Conservation (phyloP, 1,284 basidiomycete genomes). For the Cerioporus squamosus region DNA sequence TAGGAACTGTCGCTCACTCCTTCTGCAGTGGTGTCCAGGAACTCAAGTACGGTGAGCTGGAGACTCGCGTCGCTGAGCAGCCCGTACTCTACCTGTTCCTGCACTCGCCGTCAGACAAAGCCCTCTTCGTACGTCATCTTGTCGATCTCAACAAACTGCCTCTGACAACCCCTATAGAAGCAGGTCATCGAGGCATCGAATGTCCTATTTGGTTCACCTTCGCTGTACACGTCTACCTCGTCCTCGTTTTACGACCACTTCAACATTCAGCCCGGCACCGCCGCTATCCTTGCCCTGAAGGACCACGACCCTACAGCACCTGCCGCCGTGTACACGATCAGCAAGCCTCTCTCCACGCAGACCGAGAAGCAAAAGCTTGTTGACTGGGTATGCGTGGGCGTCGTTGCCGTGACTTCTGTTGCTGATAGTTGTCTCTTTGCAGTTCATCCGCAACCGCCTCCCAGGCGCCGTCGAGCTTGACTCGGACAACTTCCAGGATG, state of each 20-base stretch:
- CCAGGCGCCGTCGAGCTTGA: constrained; percentile 75
- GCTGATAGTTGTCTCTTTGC: not conserved
- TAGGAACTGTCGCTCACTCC: constrained; percentile 6
- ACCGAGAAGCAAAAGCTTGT: constrained; percentile 20
- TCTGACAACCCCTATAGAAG: constrained; percentile 38
- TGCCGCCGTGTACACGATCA: constrained; percentile 33
- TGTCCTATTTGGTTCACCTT: constrained; percentile 70
- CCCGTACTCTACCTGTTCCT: constrained; percentile 79
- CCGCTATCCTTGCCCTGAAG: constrained; percentile 79
- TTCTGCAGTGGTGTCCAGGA: constrained; percentile 44
- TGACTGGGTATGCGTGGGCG: constrained; percentile 26
- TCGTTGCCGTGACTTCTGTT: not conserved
- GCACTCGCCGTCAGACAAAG: constrained; percentile 50
- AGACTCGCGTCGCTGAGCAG: constrained; percentile 53
- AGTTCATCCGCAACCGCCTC: constrained; percentile 58
- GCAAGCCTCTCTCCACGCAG: constrained; percentile 7
- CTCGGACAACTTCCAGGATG: constrained; percentile 73
- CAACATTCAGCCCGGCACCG: constrained; percentile 47
- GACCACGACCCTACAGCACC: constrained; percentile 55
- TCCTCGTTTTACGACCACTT: constrained; percentile 55
- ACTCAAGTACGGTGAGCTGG: constrained; percentile 58
- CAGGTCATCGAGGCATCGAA: constrained; percentile 52
- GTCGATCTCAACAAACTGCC: not conserved
- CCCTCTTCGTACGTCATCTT: constrained; percentile 45
- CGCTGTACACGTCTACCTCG: constrained; percentile 62